Percentiles rank a stretch among this genome's conserved stretches.
Evolutionary conservation across 208 protist genomes (phyloP).

Genomic region (Angomonas deanei): DNA sequence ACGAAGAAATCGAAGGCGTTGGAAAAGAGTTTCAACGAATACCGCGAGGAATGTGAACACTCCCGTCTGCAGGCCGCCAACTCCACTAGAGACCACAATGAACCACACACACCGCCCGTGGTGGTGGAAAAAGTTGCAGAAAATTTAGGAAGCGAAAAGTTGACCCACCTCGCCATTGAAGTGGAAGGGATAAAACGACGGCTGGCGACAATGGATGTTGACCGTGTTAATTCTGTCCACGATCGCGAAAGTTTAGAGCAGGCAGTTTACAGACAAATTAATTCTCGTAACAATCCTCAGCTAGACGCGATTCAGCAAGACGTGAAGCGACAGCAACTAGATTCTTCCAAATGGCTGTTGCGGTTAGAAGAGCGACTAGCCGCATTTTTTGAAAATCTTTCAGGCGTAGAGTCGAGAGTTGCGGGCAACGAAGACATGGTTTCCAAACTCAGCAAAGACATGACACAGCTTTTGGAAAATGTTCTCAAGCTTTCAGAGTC

Average conservation of each 20-base stretch:
- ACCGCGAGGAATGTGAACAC: too few relatives aligned
- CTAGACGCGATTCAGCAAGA: slow-evolving; percentile 14
- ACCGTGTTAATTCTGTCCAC: slow-evolving; percentile 6
- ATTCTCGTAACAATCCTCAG: not conserved
- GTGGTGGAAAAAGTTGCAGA: not conserved
- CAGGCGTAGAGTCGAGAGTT: slow-evolving; percentile 12
- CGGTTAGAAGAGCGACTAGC: slow-evolving; percentile 15
- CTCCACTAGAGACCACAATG: too few relatives aligned
- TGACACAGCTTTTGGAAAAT: not conserved
- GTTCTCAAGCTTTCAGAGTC: not conserved
- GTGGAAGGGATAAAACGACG: slow-evolving; percentile 48
- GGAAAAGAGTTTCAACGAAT: too few relatives aligned
- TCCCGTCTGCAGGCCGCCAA: too few relatives aligned
- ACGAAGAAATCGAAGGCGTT: too few relatives aligned
- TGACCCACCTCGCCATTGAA: slow-evolving; percentile 30
- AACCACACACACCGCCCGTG: not conserved
- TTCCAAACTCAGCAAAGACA: slow-evolving; percentile 4
- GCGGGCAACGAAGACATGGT: slow-evolving; percentile 15
- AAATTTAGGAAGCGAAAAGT: slow-evolving; percentile 1
- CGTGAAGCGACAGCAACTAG: slow-evolving; percentile 17
- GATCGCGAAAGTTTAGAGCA: not conserved
- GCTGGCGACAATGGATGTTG: slow-evolving; percentile 26
- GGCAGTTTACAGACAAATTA: not conserved
- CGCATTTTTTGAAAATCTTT: not conserved
- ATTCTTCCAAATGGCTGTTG: slow-evolving; percentile 14